A percentile compares a stretch with the other conserved stretches of the same genome.
phyloP scores from a whole-genome alignment of 2,329 filamentous ascomycete species.

The Fusarium sp. region DNA sequence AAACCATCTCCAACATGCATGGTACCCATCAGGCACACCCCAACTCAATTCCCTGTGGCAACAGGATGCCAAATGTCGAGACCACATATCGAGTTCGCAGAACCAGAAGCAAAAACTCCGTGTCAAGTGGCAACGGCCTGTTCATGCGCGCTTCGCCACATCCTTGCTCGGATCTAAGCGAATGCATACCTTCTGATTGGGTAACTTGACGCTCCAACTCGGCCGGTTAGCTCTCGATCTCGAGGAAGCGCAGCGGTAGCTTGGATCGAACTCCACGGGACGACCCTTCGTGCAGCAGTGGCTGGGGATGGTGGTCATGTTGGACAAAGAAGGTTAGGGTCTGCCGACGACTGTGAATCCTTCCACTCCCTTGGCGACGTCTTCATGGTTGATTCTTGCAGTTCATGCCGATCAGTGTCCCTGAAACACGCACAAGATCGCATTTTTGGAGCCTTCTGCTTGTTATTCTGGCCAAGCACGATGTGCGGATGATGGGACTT shows the following conservation, averaged over 20 bases:
- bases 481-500: conserved; percentile 9
- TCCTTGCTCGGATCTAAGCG: conserved; percentile 17
- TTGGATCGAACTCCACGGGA: conserved; percentile 44
- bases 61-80: conserved; percentile 10
- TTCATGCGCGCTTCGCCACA: conserved; percentile 22
- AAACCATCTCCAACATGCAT: conserved; percentile 11
- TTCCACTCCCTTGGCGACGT: not conserved
- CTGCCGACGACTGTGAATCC: conserved; percentile 8
- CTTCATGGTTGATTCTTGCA: conserved; percentile 7
- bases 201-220: conserved; percentile 5
- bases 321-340: conserved; percentile 20
- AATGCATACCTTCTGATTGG: conserved; percentile 31
- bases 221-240: conserved; percentile 40
- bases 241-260: conserved; percentile 44
- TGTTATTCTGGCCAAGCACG: not conserved
- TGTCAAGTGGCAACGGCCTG: conserved; percentile 28
- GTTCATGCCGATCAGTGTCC: conserved; percentile 23
- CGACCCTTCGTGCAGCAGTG: conserved; percentile 43
- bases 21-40: not conserved
- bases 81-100: conserved; percentile 14
- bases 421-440: conserved; percentile 3
- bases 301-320: conserved; percentile 13
- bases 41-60: conserved; percentile 13
- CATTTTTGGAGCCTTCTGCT: conserved; percentile 3
- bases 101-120: not conserved